Conservation (phyloP, 768 basidiomycete species). For the Tremella fuciformis region DNA sequence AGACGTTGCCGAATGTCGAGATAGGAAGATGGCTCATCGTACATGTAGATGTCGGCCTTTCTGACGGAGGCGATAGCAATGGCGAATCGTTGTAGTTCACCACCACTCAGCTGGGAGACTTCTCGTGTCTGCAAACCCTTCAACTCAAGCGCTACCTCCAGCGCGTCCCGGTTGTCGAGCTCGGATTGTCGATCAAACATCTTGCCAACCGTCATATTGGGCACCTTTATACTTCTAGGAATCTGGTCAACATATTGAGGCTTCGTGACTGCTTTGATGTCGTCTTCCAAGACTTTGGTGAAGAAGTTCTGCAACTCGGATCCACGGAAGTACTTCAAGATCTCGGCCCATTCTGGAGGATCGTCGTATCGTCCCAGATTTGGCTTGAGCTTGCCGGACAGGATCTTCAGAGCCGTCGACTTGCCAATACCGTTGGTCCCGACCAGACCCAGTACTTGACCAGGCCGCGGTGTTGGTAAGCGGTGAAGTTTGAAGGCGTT, state of each 20-base stretch:
- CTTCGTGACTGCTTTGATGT: slow-evolving; percentile 97
- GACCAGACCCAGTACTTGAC: slow-evolving; percentile 96
- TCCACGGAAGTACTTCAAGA: slow-evolving; percentile 95
- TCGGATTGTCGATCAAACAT: slow-evolving; percentile 93
- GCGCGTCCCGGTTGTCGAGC: slow-evolving; percentile 68
- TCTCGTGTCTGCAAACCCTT: slow-evolving; percentile 82
- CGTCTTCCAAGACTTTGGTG: slow-evolving; percentile 97
- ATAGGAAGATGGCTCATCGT: slow-evolving; percentile 91
- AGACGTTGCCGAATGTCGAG: slow-evolving; percentile 94
- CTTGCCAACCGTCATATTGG: slow-evolving; percentile 72
- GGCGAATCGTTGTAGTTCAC: slow-evolving; percentile 95
- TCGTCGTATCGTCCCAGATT: slow-evolving; percentile 97
- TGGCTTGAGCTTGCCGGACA: slow-evolving; percentile 95
- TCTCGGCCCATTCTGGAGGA: slow-evolving; percentile 98
- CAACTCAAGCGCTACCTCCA: slow-evolving; percentile 83
- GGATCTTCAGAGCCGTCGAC: slow-evolving; percentile 92
- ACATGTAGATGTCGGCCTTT: slow-evolving; percentile 71
- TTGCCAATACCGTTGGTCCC: slow-evolving; percentile 99
- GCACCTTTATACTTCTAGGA: slow-evolving; percentile 85
- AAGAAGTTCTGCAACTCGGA: slow-evolving; percentile 99
- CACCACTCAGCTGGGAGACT: slow-evolving; percentile 81
- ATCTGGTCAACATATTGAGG: slow-evolving; percentile 99
- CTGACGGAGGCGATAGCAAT: slow-evolving; percentile 97
- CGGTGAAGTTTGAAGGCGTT: slow-evolving; percentile 99
- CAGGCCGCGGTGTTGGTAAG: slow-evolving; percentile 91